Percentiles rank a stretch among this genome's conserved stretches.
phyloP scores from a whole-genome alignment of 176 grass and related monocot species.

The Oryza rufipogon region DNA sequence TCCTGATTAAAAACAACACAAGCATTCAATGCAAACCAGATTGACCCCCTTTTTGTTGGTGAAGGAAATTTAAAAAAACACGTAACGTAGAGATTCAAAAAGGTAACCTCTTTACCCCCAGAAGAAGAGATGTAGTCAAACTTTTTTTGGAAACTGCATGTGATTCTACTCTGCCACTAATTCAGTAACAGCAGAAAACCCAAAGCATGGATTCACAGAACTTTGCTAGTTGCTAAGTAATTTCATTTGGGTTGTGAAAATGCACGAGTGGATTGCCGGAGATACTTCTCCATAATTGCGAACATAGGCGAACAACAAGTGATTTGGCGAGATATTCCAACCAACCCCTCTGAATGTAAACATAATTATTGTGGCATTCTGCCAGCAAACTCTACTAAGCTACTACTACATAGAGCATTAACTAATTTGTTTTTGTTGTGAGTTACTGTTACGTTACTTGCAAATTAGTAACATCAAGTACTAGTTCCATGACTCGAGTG shows the following conservation, averaged over 20 bases:
- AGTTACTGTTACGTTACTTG: neutral
- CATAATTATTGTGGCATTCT: neutral
- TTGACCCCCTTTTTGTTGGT: neutral
- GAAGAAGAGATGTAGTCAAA: neutral
- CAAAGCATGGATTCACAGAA: neutral
- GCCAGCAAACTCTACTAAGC: neutral
- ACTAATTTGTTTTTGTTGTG: too few species aligned
- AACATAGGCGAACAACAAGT: neutral
- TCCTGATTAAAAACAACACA: conserved; percentile 56
- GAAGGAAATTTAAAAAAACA: neutral
- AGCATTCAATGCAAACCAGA: neutral
- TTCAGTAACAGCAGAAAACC: neutral
- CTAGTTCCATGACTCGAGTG: neutral
- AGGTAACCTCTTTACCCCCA: neutral
- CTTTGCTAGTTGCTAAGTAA: neutral
- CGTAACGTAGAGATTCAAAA: neutral
- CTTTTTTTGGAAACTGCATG: neutral
- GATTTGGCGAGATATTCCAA: neutral
- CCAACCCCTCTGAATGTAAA: neutral
- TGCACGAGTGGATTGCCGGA: neutral
- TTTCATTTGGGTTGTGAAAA: neutral
- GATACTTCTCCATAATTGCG: neutral
- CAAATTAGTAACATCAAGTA: too few species aligned
- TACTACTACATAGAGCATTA: neutral
- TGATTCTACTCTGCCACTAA: neutral